These are phyloP conservation scores for Penicillium sp. DNA, from an alignment of 2,329 filamentous ascomycete genomes.

Conservation along the genomic window DNA sequence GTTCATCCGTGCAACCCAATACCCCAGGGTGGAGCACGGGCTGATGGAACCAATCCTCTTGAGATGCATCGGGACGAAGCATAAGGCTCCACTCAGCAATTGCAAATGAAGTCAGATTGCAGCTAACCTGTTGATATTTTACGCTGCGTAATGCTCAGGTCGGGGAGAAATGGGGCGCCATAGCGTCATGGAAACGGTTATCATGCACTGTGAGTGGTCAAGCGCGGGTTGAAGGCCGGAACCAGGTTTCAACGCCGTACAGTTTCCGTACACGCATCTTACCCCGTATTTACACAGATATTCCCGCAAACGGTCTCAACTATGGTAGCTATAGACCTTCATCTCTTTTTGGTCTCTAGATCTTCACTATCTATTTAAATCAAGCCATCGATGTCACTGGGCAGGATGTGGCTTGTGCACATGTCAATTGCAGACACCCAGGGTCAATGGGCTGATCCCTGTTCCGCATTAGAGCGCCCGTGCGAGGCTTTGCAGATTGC, in stretches of 20 bases:
- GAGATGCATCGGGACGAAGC: not conserved
- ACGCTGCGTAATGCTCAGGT: not conserved
- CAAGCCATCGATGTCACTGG: conserved; percentile 19
- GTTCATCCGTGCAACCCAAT: conserved; percentile 7
- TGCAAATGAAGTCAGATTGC: conserved; percentile 3
- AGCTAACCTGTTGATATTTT: conserved; percentile 7
- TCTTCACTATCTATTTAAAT: not conserved
- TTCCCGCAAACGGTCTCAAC: not conserved
- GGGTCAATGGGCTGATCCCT: conserved; percentile 1
- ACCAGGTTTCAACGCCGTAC: not conserved
- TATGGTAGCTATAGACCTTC: not conserved
- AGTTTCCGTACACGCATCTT: not conserved
- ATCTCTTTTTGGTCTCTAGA: not conserved
- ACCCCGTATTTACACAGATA: not conserved
- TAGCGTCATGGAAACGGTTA: conserved; percentile 21
- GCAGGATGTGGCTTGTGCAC: conserved; percentile 6
- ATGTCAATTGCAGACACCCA: not conserved
- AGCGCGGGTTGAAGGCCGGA: not conserved
- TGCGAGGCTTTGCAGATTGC: not conserved
- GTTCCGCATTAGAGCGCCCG: not conserved
- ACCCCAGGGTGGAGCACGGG: conserved; percentile 15
- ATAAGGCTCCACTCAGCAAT: conserved; percentile 6
- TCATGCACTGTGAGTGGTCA: not conserved
- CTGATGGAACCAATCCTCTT: conserved; percentile 13
- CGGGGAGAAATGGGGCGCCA: conserved; percentile 9